Base-by-base conservation (phyloP, 129 eudicot species). In the Arctium minus region DNA sequence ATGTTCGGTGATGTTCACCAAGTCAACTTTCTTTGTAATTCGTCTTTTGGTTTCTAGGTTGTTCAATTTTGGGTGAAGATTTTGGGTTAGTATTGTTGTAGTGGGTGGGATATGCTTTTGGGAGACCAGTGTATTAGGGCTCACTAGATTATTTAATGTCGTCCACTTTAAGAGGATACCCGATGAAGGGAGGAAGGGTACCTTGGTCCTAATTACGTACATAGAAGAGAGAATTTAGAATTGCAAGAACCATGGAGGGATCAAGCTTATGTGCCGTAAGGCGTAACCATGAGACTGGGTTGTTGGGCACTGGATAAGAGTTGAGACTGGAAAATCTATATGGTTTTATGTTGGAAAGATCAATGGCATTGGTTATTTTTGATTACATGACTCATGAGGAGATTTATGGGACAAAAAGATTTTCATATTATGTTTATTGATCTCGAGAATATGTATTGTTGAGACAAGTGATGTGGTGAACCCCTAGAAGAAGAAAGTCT, bases 101-200 rank as follows among this genome's bases (percentile, higher is more conserved):
- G 79, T 38, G 4, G 67, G n/a, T 60, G 27, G 79, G 73, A 72
- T 53, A 6, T 81, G 8, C 36, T 1, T 56, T 81, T 38, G 3
- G 65, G 42, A 60, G 38, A 4, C 62, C 10, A 64, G 73, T 73
- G 33, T 73, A 48, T 38, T 73, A 81, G 84, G 84, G 79, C 35
- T 73, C 33, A 13, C 79, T 73, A 29, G 64, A 81, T 56, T 35
- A 13, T 40, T 29, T 40, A 35, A 29, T 69, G 37, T 74, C 5
- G 65, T 60, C 13, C 44, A 27, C 5, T 6, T 29, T 42, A 40
- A 30, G 69, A 62, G 9, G 69, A 62, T 62, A 6, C 27, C 69
- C 9, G 1, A 62, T 62, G 68, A 60, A 60, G 27, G 30, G 33
- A 64, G 11, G 70, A 65, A 65, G 69, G n/a, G 30, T 6, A 62